Evolutionary conservation across 352 stramenopile species (phyloP).

Genomic region (Phytophthora macrochlamydospora): DNA sequence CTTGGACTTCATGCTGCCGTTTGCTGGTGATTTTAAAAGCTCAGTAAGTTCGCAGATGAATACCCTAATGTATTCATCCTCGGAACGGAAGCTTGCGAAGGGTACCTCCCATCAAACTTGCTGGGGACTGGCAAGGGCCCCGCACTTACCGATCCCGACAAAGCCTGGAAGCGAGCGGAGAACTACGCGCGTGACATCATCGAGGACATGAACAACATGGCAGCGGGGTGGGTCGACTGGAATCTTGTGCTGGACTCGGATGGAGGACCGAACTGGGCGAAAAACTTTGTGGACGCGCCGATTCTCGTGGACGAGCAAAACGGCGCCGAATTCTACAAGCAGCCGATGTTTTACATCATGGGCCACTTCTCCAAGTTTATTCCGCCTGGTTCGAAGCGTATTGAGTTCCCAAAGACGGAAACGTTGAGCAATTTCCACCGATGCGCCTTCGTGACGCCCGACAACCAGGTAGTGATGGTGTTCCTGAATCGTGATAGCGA

Average conservation of each 20-base stretch:
- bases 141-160: slow-evolving; percentile 28
- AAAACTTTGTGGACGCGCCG: slow-evolving; percentile 66
- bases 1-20: slow-evolving; percentile 50
- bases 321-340: slow-evolving; percentile 65
- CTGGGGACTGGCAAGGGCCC: slow-evolving; percentile 49
- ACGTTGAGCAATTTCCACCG: slow-evolving; percentile 28
- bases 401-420: slow-evolving; percentile 27
- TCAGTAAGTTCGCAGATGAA: slow-evolving; percentile 46
- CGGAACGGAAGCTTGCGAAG: slow-evolving; percentile 76
- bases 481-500: slow-evolving; percentile 24
- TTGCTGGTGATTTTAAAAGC: slow-evolving; percentile 47
- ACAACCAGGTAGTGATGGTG: slow-evolving; percentile 38
- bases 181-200: slow-evolving; percentile 83
- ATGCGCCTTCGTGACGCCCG: slow-evolving; percentile 36
- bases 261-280: slow-evolving; percentile 68
- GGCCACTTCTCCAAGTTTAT: slow-evolving; percentile 72
- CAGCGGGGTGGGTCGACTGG: slow-evolving; percentile 81
- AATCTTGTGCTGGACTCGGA: slow-evolving; percentile 73
- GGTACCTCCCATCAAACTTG: slow-evolving; percentile 44
- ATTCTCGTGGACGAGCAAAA: slow-evolving; percentile 59
- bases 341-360: slow-evolving; percentile 77
- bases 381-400: slow-evolving; percentile 34
- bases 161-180: slow-evolving; percentile 61
- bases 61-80: slow-evolving; percentile 83
- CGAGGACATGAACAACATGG: slow-evolving; percentile 76